Evolutionary conservation across 1,284 basidiomycete species (phyloP), one percentile per base, ranked within the genome.

Genomic region (Cryptococcus wingfieldii): DNA sequence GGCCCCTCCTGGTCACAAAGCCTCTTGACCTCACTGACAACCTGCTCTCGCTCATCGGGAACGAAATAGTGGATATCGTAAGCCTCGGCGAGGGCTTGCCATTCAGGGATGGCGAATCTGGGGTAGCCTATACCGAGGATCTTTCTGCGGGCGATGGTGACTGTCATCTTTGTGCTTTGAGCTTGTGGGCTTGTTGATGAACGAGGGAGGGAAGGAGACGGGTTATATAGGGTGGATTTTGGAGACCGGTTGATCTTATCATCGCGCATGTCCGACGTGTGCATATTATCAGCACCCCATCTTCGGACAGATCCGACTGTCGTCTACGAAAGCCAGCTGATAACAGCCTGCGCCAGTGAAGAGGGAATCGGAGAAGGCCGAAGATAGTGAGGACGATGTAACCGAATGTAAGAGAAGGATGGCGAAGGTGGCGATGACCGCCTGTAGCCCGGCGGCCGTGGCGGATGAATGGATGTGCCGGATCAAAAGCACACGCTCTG

Each of bases 81-180:
- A 16, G 51, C 45, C 25, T 64, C 53, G 14, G 48, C 46, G 45
- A 68, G 56, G 18, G 44, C 53, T 38, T 65, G 48, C 41, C 56
- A 68, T 51, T 68, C 66, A 1, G 42, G 43, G 7, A 63, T 25
- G 31, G 66, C 66, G 50, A 60, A 65, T 23, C 55, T 56, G 12
- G 64, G 64, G 59, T 64, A 66, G 14, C 63, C 64, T 34, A 68
- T 66, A n/a, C 66, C 66, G 14, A 68, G 55, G 47, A 68, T 66
- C 51, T 62, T 62, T 13, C 38, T 53, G 9, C 58, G 48, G 38
- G 55, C 6, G 14, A 54, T 37, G 38, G 50, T 43, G 46, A 47
- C 31, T 12, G 51, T 41, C 51, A 56, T 56, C 3, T 9, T 12
- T 42, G n/a, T 10, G 16, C 19, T 19, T 13, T 46, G 38, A 50